Evolutionary conservation across 176 grass and related monocot genomes (phyloP).

Genomic region (Melocanna baccifera): DNA sequence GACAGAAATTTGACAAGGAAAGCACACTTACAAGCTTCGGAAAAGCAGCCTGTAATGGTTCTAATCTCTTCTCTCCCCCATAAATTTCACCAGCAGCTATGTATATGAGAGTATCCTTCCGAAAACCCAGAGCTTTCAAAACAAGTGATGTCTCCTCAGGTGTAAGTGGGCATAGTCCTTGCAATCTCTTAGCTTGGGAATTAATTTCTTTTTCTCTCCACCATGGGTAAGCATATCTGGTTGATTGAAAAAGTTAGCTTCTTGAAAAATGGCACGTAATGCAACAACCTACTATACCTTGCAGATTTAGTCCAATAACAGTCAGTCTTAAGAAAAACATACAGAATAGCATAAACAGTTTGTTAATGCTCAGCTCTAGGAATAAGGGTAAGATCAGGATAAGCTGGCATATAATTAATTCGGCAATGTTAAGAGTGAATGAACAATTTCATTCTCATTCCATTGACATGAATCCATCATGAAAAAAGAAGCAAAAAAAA

Average conservation of each 20-base stretch:
- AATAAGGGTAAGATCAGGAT: constrained; percentile 2
- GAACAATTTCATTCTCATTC: background rate
- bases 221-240: constrained; percentile 95
- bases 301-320: background rate
- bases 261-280: background rate
- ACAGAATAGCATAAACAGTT: background rate
- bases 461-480: background rate
- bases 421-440: background rate
- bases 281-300: background rate
- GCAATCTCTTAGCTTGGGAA: constrained; percentile 69
- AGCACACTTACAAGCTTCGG: constrained; percentile 62
- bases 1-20: background rate
- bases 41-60: constrained; percentile 59
- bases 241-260: constrained; percentile 22
- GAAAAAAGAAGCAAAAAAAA: background rate
- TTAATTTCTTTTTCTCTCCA: constrained; percentile 98
- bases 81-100: constrained; percentile 90
- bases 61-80: constrained; percentile 71
- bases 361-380: background rate
- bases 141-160: constrained; percentile 77
- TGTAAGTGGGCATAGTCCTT: constrained; percentile 91
- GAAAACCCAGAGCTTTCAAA: constrained; percentile 78
- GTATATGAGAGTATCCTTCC: constrained; percentile 66
- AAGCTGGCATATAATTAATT: background rate
- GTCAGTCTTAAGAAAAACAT: background rate